A percentile compares a stretch with the other conserved stretches of the same genome.
These are phyloP conservation scores for Vachellia pachyceras DNA, from an alignment of 306 rosid species.

Conservation along the genomic window DNA sequence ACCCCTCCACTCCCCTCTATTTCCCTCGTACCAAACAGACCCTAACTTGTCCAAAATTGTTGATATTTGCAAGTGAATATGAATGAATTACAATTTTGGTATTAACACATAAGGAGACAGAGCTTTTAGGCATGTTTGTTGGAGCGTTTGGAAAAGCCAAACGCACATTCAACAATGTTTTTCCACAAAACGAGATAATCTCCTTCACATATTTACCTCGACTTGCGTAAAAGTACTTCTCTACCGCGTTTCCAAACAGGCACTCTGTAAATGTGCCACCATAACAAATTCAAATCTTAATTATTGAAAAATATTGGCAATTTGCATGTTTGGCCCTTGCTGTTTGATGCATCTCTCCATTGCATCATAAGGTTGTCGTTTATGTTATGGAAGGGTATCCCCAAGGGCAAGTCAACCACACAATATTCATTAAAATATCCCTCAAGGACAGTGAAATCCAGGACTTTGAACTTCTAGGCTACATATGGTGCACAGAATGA, in stretches of 20 bases:
- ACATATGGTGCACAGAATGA: not conserved
- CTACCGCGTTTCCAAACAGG: too few species aligned
- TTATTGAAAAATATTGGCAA: not conserved
- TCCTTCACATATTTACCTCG: too few species aligned
- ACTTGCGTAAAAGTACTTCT: too few species aligned
- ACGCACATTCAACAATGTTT: too few species aligned
- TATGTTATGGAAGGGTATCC: too few species aligned
- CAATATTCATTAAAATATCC: not conserved
- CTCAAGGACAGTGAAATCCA: not conserved
- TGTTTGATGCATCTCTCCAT: not conserved
- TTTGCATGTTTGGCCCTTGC: not conserved
- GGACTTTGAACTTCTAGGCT: not conserved
- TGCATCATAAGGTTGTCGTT: not conserved
- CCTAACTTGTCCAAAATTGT: constrained; percentile 16
- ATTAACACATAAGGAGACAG: constrained; percentile 23
- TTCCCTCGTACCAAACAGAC: too few species aligned
- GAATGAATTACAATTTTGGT: constrained; percentile 20
- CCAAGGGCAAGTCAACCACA: not conserved
- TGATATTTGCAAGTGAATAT: not conserved
- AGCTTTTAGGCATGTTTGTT: too few species aligned
- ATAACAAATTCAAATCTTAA: constrained; percentile 30
- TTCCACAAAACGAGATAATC: too few species aligned
- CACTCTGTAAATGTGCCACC: constrained; percentile 7
- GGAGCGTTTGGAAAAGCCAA: too few species aligned
- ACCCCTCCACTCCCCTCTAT: too few species aligned